These are phyloP conservation scores for Cladophialophora yegresii DNA, from an alignment of 2,329 filamentous ascomycete genomes.

Conservation along the genomic window DNA sequence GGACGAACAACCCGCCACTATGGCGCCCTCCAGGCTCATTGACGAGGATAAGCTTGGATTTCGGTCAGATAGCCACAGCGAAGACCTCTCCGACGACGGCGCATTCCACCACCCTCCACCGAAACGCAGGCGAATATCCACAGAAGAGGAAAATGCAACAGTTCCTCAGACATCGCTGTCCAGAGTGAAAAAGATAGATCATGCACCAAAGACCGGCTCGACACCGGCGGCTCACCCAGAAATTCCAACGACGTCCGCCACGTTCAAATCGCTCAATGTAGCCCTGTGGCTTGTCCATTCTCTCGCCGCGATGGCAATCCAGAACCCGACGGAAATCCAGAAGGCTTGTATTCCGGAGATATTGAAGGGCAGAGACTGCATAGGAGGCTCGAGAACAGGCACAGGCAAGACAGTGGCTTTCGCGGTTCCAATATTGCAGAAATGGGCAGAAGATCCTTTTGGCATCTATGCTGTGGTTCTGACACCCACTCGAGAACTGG, in stretches of 20 bases:
- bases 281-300: slow-evolving; percentile 87
- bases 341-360: slow-evolving; percentile 91
- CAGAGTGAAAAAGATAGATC: slow-evolving; percentile 21
- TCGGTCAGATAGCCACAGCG: background rate
- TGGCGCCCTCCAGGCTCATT: slow-evolving; percentile 7
- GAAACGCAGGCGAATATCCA: slow-evolving; percentile 35
- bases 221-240: background rate
- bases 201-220: background rate
- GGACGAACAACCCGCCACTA: background rate
- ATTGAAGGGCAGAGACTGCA: slow-evolving; percentile 85
- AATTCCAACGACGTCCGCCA: slow-evolving; percentile 48
- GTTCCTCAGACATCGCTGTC: slow-evolving; percentile 11
- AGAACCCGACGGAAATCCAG: slow-evolving; percentile 87
- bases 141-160: slow-evolving; percentile 5
- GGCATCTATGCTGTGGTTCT: slow-evolving; percentile 88
- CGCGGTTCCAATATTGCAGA: slow-evolving; percentile 88
- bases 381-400: slow-evolving; percentile 90
- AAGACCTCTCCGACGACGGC: slow-evolving; percentile 2
- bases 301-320: slow-evolving; percentile 75
- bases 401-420: slow-evolving; percentile 98
- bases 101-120: slow-evolving; percentile 28
- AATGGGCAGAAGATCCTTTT: slow-evolving; percentile 87
- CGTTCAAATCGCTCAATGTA: slow-evolving; percentile 72
- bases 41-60: background rate
- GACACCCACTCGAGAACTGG: slow-evolving; percentile 88